Evolutionary conservation across 2,329 filamentous ascomycete species (phyloP), one percentile per base, ranked within the genome.

Genomic region (Thielaviopsis musarum): DNA sequence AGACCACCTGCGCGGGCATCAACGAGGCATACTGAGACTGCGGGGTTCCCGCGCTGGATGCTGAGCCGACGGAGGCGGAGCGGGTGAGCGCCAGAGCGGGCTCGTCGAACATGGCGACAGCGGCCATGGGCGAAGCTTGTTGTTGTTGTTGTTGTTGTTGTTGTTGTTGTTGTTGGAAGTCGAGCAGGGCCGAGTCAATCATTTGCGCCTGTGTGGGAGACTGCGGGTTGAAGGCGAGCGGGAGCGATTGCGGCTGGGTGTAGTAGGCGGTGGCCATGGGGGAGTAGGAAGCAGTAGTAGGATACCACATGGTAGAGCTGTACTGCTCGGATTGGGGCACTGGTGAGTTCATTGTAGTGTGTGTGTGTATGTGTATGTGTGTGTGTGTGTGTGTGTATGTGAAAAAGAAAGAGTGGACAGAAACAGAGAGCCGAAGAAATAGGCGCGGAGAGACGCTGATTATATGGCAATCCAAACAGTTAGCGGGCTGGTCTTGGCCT

Each of bases 131-230:
- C 17, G 45, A 54, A 9, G 48, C 26, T 45, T 45, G 38, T n/a
- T 15, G 38, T n/a, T 45, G 38, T 45, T 15, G 13, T 45, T 22
- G 49, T 17, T 21, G n/a, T 17, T 52, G 49, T 17, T 52, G 49
- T 17, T 52, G 49, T 12, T 52, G 49, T 52, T 52, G 49, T 3
- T 52, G 49, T 19, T 24, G 49, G 49, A 24, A 1, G 2, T 26
- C 13, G 19, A 24, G 9, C 19, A 24, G 49, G 65, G 74, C 73
- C 62, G 79, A 79, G 63, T 78, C 70, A 64, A 79, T 79, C 59
- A 77, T 77, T 66, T 79, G 77, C 63, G 79, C 77, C 1, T 82
- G 83, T 65, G 82, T 80, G 26, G 84, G 84, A 22, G 84, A 87
- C 60, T 17, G 15, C 12, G 38, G 38, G 38, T 45, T 45, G 38